Evolutionary conservation across 2,329 filamentous ascomycete species (phyloP).

Genomic region (Aureobasidium melanogenum): DNA sequence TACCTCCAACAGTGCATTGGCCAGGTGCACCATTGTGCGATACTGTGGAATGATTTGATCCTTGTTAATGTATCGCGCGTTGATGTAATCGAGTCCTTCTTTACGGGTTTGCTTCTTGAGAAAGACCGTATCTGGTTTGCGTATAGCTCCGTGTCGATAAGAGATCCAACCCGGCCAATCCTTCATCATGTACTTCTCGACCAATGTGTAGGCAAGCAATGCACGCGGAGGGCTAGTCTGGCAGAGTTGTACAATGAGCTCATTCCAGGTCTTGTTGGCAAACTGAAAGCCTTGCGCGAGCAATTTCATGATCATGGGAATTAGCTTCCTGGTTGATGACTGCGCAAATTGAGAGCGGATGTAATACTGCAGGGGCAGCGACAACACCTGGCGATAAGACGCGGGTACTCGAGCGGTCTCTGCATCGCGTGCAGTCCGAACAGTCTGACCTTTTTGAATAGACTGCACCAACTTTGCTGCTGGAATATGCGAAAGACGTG

Average conservation of each 20-base stretch:
- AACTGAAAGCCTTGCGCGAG: conserved; percentile 60
- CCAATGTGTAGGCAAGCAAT: conserved; percentile 61
- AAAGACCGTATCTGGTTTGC: conserved; percentile 18
- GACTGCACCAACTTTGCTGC: not conserved
- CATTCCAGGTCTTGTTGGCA: conserved; percentile 73
- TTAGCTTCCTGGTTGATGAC: conserved; percentile 31
- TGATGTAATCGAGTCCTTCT: conserved; percentile 23
- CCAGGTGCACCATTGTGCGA: conserved; percentile 35
- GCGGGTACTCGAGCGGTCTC: conserved; percentile 14
- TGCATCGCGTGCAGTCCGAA: not conserved
- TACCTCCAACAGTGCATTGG: conserved; percentile 28
- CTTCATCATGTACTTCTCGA: conserved; percentile 70
- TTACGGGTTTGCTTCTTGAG: conserved; percentile 19
- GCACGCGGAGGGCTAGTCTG: conserved; percentile 35
- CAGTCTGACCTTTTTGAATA: not conserved
- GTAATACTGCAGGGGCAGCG: conserved; percentile 41
- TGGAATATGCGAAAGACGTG: not conserved
- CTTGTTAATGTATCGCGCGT: conserved; percentile 19
- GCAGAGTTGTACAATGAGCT: conserved; percentile 60
- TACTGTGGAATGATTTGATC: conserved; percentile 32
- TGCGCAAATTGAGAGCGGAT: conserved; percentile 44
- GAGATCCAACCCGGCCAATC: conserved; percentile 65
- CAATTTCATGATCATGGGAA: conserved; percentile 35
- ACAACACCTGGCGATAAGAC: conserved; percentile 41
- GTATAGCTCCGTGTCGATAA: conserved; percentile 12